These are phyloP conservation scores for Rhizoclosmatium globosum DNA, from an alignment of 192 early-diverging fungal species.

Conservation along the genomic window DNA sequence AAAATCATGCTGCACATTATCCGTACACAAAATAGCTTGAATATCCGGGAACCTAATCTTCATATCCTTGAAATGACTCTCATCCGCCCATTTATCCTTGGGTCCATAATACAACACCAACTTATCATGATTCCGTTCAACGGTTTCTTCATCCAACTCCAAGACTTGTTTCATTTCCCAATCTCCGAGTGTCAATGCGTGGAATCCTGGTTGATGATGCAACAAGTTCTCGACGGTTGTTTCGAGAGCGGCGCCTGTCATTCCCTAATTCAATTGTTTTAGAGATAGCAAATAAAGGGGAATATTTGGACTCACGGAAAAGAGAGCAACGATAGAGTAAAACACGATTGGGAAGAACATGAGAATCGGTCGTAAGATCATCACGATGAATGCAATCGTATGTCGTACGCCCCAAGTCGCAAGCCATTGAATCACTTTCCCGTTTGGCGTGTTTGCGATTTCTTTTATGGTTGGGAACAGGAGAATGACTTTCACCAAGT, in stretches of 20 bases:
- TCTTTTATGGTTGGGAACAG: conserved; percentile 85
- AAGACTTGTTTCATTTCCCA: conserved; percentile 78
- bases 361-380: conserved; percentile 43
- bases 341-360: conserved; percentile 10
- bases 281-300: too few relatives aligned
- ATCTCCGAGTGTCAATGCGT: conserved; percentile 67
- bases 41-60: conserved; percentile 61
- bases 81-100: conserved; percentile 82
- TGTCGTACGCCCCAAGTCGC: conserved; percentile 40
- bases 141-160: conserved; percentile 71
- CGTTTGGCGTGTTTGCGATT: conserved; percentile 81
- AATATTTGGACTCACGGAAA: conserved; percentile 18
- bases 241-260: conserved; percentile 49
- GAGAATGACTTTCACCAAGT: conserved; percentile 68
- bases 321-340: conserved; percentile 43
- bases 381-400: conserved; percentile 43
- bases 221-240: conserved; percentile 75
- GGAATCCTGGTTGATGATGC: conserved; percentile 55
- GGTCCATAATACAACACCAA: conserved; percentile 82
- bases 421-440: conserved; percentile 44
- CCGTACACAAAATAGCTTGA: conserved; percentile 70
- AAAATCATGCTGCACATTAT: conserved; percentile 83
- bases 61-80: conserved; percentile 74
- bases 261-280: background rate
- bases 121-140: conserved; percentile 62